phyloP scores from a whole-genome alignment of 225 moss, liverwort and hornwort species.

The Physcomitrium patens region DNA sequence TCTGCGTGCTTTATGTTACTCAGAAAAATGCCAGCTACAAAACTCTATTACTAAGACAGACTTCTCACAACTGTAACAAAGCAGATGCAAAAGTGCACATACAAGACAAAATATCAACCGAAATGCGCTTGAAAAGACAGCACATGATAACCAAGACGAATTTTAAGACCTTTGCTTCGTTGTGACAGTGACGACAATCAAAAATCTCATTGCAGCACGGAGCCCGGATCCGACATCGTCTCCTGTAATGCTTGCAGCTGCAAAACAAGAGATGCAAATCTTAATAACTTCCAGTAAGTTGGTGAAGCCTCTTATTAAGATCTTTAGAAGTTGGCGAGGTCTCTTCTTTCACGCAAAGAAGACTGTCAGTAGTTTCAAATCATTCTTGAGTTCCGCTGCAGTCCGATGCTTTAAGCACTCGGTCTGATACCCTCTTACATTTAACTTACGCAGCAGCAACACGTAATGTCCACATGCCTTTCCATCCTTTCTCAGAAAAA shows the following conservation, averaged over 20 bases:
- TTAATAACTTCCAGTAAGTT: not conserved
- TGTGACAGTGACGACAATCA: slow-evolving; percentile 94
- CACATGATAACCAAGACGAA: not conserved
- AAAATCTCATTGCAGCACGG: slow-evolving; percentile 92
- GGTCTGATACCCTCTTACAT: not conserved
- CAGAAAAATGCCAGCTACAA: not conserved
- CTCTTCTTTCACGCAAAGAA: not conserved
- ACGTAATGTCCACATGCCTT: slow-evolving; percentile 32
- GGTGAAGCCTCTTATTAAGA: not conserved
- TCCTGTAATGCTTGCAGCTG: slow-evolving; percentile 85
- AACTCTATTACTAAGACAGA: not conserved
- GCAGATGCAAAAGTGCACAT: not conserved
- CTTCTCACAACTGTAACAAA: not conserved
- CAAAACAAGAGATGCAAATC: slow-evolving; percentile 13
- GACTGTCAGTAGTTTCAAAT: slow-evolving; percentile 4
- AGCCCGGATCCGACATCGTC: slow-evolving; percentile 86
- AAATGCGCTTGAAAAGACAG: not conserved
- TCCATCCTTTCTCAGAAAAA: not conserved
- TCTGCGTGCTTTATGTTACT: not conserved
- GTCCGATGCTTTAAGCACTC: slow-evolving; percentile 5
- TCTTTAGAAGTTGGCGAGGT: not conserved
- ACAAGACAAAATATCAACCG: not conserved
- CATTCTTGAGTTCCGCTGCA: not conserved
- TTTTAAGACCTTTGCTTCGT: slow-evolving; percentile 68
- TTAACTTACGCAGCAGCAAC: not conserved